Evolutionary conservation across 495 filamentous ascomycete species (phyloP).

Genomic region (Neurospora sp.): DNA sequence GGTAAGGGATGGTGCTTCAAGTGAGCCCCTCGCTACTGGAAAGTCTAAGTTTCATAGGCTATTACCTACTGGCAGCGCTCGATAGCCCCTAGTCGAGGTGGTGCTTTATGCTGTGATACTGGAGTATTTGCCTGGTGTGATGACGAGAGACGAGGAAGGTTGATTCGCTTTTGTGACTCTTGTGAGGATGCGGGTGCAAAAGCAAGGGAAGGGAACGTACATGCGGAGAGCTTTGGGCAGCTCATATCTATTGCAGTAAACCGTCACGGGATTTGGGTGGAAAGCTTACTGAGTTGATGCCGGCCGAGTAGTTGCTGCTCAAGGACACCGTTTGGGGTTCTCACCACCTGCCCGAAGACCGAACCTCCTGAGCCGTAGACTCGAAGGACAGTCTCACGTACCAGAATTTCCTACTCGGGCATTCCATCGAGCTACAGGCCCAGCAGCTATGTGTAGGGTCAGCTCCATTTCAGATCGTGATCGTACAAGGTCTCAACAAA

Average conservation of each 20-base stretch:
- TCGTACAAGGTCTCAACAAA: not conserved
- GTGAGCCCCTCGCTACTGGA: not conserved
- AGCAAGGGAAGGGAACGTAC: not conserved
- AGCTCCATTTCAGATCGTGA: not conserved
- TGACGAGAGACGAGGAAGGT: not conserved
- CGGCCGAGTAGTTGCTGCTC: not conserved
- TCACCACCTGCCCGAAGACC: not conserved
- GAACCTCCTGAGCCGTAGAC: not conserved
- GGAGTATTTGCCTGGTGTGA: not conserved
- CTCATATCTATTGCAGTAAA: not conserved
- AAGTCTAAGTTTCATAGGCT: not conserved
- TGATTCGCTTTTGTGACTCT: not conserved
- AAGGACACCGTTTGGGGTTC: not conserved
- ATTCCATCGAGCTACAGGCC: not conserved
- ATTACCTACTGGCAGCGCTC: not conserved
- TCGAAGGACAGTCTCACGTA: not conserved
- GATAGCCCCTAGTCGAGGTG: not conserved
- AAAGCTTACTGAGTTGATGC: not conserved
- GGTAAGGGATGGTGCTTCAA: not conserved
- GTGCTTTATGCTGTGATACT: not conserved
- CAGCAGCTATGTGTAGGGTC: not conserved
- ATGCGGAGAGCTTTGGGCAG: not conserved
- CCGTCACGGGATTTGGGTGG: not conserved
- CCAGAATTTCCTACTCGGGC: not conserved
- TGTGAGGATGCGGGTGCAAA: not conserved